Conservation (phyloP, 345 rosid genomes). For the Dipteronia dyeriana region DNA sequence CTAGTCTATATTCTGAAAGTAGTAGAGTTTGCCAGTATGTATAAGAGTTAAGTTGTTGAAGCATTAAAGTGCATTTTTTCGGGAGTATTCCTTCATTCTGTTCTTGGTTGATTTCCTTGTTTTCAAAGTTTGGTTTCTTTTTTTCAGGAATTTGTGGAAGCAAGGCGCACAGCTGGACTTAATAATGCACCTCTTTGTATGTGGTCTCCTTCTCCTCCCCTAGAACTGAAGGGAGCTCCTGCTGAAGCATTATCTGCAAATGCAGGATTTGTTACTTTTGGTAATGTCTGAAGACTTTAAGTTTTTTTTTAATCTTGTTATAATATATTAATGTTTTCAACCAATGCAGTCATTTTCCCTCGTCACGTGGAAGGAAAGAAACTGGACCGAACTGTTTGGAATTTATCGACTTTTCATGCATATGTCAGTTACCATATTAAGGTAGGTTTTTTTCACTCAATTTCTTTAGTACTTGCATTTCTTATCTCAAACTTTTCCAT, state of each 20-base stretch:
- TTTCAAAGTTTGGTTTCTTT: slow-evolving; percentile 11
- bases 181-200: slow-evolving; percentile 82
- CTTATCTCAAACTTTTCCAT: background rate
- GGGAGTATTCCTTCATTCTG: background rate
- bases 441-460: slow-evolving; percentile 41
- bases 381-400: slow-evolving; percentile 89
- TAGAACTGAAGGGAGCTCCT: slow-evolving; percentile 70
- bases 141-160: slow-evolving; percentile 85
- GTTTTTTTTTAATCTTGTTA: background rate
- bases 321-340: slow-evolving; percentile 20
- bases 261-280: slow-evolving; percentile 96
- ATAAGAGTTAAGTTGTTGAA: background rate
- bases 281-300: slow-evolving; percentile 39
- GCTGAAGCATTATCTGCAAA: slow-evolving; percentile 74
- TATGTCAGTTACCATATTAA: slow-evolving; percentile 96
- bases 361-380: slow-evolving; percentile 89
- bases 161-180: slow-evolving; percentile 79
- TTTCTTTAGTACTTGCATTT: background rate
- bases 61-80: slow-evolving; percentile 1
- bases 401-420: slow-evolving; percentile 87
- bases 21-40: background rate
- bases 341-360: slow-evolving; percentile 69
- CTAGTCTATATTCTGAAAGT: background rate
- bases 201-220: slow-evolving; percentile 81
- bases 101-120: slow-evolving; percentile 19